Conservation (phyloP, 2,329 filamentous ascomycete species). For the Phyllosticta ampelicida region DNA sequence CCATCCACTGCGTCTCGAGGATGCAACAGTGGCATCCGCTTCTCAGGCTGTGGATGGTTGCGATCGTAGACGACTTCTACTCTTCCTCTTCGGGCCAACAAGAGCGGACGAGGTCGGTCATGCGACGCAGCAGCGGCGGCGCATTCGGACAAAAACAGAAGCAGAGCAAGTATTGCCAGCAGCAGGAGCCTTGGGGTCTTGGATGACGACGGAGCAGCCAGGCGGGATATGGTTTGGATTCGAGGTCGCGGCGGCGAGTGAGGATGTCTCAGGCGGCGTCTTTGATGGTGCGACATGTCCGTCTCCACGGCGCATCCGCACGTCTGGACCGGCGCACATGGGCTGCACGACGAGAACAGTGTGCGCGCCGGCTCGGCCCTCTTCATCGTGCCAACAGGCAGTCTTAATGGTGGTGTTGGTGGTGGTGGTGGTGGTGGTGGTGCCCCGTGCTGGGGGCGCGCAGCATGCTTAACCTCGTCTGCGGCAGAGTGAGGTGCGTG, state of each 20-base stretch:
- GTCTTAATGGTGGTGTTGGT: not conserved
- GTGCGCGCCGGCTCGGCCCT: too few relatives aligned
- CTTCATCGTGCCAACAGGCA: too few relatives aligned
- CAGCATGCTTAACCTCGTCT: not conserved
- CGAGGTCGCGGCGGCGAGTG: slow-evolving; percentile 1
- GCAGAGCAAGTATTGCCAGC: slow-evolving; percentile 1
- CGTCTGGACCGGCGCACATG: not conserved
- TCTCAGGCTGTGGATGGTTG: not conserved
- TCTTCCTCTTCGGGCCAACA: slow-evolving; percentile 8
- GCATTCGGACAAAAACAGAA: slow-evolving; percentile 7
- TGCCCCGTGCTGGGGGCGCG: not conserved
- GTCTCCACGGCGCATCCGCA: not conserved
- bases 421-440: not conserved
- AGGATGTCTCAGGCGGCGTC: slow-evolving; percentile 1
- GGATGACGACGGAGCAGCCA: not conserved
- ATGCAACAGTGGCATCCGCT: slow-evolving; percentile 9
- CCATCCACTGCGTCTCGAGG: not conserved
- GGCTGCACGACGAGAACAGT: slow-evolving; percentile 11
- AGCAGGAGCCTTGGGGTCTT: not conserved
- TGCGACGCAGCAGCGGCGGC: slow-evolving; percentile 8
- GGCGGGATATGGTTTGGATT: slow-evolving; percentile 3
- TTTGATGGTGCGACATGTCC: slow-evolving; percentile 9
- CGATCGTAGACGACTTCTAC: slow-evolving; percentile 9
- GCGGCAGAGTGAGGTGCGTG: not conserved
- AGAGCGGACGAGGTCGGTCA: slow-evolving; percentile 7